Conservation (phyloP, 1,284 basidiomycete species). For the Meripilus lineatus region DNA sequence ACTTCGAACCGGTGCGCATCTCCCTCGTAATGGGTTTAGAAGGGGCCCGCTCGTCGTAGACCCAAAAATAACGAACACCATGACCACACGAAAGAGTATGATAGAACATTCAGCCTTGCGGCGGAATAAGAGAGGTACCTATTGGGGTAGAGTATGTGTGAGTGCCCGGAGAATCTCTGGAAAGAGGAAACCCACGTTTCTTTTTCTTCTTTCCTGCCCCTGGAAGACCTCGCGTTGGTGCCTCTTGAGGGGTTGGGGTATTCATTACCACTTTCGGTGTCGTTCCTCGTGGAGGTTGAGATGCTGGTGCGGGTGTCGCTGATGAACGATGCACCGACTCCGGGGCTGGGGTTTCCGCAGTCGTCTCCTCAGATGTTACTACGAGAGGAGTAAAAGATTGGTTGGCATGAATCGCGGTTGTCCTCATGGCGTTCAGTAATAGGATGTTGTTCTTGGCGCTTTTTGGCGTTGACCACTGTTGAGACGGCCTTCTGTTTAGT, state of each 20-base stretch:
- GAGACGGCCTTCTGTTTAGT: slow-evolving; percentile 1
- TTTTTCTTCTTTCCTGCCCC: slow-evolving; percentile 68
- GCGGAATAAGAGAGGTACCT: slow-evolving; percentile 7
- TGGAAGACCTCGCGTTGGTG: slow-evolving; percentile 38
- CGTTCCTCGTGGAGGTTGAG: slow-evolving; percentile 33
- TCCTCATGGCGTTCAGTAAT: slow-evolving; percentile 69
- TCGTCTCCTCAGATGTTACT: slow-evolving; percentile 27
- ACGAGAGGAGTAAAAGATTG: slow-evolving; percentile 36
- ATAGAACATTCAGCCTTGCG: slow-evolving; percentile 1
- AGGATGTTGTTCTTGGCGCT: slow-evolving; percentile 63
- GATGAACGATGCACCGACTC: slow-evolving; percentile 37
- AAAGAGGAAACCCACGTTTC: slow-evolving; percentile 43
- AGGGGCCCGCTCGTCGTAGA: too few species aligned
- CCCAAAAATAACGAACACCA: too few species aligned
- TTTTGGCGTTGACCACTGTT: slow-evolving; percentile 29
- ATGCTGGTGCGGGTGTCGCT: slow-evolving; percentile 49
- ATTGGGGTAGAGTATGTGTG: not conserved
- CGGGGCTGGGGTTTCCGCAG: slow-evolving; percentile 37
- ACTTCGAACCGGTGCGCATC: too few species aligned
- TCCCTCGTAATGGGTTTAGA: too few species aligned
- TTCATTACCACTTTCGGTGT: slow-evolving; percentile 38
- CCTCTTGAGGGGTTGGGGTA: slow-evolving; percentile 39
- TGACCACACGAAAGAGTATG: too few species aligned
- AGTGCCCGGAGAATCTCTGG: slow-evolving; percentile 3
- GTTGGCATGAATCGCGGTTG: slow-evolving; percentile 65